Conservation (phyloP, 352 stramenopile genomes). For the Pythium angustatum region DNA sequence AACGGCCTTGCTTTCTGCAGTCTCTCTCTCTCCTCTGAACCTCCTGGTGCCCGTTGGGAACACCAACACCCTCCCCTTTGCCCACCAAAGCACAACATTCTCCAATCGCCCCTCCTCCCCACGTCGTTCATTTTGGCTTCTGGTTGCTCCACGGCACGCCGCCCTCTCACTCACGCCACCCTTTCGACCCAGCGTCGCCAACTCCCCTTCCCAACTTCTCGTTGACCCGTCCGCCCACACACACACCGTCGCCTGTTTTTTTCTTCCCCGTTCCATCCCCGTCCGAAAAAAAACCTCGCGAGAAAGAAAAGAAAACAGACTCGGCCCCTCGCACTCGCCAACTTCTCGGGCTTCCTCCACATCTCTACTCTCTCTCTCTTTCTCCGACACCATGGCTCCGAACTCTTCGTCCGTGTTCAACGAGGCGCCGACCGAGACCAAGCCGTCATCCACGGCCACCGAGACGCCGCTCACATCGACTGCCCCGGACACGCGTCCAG, state of each 20-base stretch:
- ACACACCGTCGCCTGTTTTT: constrained; percentile 14
- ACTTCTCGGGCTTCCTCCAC: constrained; percentile 32
- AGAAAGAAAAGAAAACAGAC: constrained; percentile 23
- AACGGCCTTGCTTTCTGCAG: constrained; percentile 30
- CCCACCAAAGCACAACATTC: constrained; percentile 18
- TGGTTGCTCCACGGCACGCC: constrained; percentile 33
- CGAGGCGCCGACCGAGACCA: constrained; percentile 41
- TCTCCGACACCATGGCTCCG: constrained; percentile 42
- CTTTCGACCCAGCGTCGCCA: constrained; percentile 8
- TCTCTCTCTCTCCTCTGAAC: constrained; percentile 22
- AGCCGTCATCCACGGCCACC: constrained; percentile 45
- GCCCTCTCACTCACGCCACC: constrained; percentile 4
- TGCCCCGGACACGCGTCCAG: constrained; percentile 28
- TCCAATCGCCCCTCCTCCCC: constrained; percentile 3
- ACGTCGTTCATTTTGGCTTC: constrained; percentile 37
- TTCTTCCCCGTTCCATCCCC: constrained; percentile 28
- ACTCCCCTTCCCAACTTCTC: constrained; percentile 9
- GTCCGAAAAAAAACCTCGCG: constrained; percentile 10
- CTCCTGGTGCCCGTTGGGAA: constrained; percentile 30
- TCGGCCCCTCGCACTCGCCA: constrained; percentile 33
- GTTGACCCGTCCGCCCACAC: background rate
- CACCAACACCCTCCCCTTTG: constrained; percentile 4
- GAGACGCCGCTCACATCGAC: constrained; percentile 35
- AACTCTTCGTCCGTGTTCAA: constrained; percentile 71
- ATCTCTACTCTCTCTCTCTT: constrained; percentile 12